These are phyloP conservation scores for Pseudozyma sp. DNA, from an alignment of 1,284 basidiomycete genomes.

Conservation along the genomic window DNA sequence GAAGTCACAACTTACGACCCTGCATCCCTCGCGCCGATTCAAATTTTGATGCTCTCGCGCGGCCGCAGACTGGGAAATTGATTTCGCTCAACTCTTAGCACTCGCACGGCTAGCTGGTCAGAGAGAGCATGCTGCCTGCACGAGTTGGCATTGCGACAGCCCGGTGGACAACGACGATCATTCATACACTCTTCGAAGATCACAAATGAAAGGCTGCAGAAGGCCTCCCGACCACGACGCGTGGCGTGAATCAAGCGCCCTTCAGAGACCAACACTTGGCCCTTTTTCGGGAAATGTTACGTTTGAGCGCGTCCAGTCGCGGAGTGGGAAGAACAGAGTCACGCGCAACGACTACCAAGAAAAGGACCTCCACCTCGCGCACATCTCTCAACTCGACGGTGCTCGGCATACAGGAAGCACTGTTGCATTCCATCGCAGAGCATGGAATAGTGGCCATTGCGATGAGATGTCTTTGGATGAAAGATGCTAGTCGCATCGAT, in stretches of 20 bases:
- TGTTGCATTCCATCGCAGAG: too few species aligned
- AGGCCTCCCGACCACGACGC: constrained; percentile 7
- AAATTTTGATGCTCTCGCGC: constrained; percentile 19
- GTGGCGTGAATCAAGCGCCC: background rate
- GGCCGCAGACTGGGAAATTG: background rate
- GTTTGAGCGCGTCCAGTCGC: background rate
- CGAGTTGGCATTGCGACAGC: too few species aligned
- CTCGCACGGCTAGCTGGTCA: too few species aligned
- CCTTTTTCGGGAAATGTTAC: background rate
- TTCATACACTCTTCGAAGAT: too few species aligned
- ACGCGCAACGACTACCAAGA: background rate
- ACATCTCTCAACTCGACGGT: background rate
- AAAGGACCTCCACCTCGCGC: background rate
- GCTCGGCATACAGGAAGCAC: too few species aligned
- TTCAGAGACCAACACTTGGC: constrained; percentile 14
- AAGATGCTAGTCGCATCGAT: too few species aligned
- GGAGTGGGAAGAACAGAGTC: constrained; percentile 3
- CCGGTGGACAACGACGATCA: too few species aligned
- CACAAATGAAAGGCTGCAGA: constrained; percentile 5
- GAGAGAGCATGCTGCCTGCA: too few species aligned
- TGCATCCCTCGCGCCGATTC: constrained; percentile 9
- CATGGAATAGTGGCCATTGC: too few species aligned
- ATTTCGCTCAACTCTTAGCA: background rate
- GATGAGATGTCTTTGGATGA: too few species aligned
- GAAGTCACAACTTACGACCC: constrained; percentile 6